phyloP scores from a whole-genome alignment of 495 filamentous ascomycete genomes.

The Oleoguttula mirabilis region DNA sequence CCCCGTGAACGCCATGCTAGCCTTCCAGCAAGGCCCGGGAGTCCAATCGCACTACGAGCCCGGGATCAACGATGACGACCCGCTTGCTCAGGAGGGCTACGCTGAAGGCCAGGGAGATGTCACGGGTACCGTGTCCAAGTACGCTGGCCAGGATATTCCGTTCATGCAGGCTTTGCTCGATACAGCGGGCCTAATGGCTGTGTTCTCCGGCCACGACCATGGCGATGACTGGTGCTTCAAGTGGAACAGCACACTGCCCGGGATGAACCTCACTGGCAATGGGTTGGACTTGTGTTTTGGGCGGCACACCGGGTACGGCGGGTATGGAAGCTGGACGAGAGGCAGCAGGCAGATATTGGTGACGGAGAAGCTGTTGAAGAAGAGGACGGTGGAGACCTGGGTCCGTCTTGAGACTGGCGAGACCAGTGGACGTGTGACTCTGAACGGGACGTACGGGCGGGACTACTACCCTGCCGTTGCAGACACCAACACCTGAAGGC shows the following conservation, averaged over 20 bases:
- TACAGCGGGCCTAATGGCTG: conserved; percentile 45
- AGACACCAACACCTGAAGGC: conserved; percentile 14
- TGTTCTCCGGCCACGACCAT: conserved; percentile 63
- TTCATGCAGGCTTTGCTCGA: conserved; percentile 54
- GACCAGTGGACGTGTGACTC: conserved; percentile 42
- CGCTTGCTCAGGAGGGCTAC: conserved; percentile 41
- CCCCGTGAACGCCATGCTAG: conserved; percentile 45
- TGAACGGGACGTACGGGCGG: conserved; percentile 57
- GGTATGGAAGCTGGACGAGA: conserved; percentile 53
- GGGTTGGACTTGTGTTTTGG: conserved; percentile 51
- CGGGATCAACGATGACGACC: conserved; percentile 53
- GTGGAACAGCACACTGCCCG: conserved; percentile 23
- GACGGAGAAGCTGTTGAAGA: conserved; percentile 26
- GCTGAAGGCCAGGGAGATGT: conserved; percentile 9
- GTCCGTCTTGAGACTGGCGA: conserved; percentile 50
- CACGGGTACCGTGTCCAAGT: conserved; percentile 17
- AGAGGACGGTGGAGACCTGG: conserved; percentile 43
- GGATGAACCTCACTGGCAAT: conserved; percentile 30
- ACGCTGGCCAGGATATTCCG: conserved; percentile 42
- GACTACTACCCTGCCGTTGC: conserved; percentile 40
- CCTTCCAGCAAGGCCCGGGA: conserved; percentile 30
- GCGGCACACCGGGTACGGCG: conserved; percentile 60
- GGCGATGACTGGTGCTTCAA: conserved; percentile 53
- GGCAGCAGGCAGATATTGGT: conserved; percentile 48
- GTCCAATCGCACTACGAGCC: conserved; percentile 37